Base-by-base conservation (phyloP, 441 rosid species). In the Omphalea diandra region DNA sequence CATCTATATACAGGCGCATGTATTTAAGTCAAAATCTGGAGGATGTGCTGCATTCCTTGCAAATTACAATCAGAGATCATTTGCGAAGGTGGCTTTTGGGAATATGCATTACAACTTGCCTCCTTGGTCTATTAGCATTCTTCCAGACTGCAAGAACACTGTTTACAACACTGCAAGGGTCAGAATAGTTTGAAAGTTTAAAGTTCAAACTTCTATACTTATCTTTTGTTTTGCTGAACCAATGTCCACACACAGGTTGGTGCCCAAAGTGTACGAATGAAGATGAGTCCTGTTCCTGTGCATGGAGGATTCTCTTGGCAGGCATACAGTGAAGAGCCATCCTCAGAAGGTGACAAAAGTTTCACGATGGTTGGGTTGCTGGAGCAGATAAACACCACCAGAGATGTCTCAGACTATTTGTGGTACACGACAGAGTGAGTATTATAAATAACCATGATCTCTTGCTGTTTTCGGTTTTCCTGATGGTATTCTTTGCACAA, bases 401-500 rank as follows among this genome's bases (percentile, higher is more conserved):
- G 97, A 79, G 99, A 95, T 81, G 74, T 47, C 57, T 78, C 97
- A 1, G 99, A 95, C 71, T 95, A 95, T 75, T 77, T 95, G 85
- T 95, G 99, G 99, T 95, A 90, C 86, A 82, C 81, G 77, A 95
- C 99, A 72, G 97, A 90, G 99, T 95, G 74, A 88, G 99, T 87
- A 73, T 70, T 55, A 47, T 35, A 35, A 67, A 12, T 44, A 49
- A 55, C 55, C 70, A 63, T 36, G 47, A 29, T 26, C 59, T 60
- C 58, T 64, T 55, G 61, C 41, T 54, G 43, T 47, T 53, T 22
- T 32, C 57, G 17, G 11, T 63, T 44, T 5, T 33, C 31, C 44
- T 47, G 27, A 31, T 53, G 3, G 31, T 32, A 40, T 3, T 36
- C 43, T 22, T 63, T 32, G 40, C 32, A 7, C 1, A 22, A 47